A percentile compares a stretch with the other conserved stretches of the same genome.
Conservation (phyloP, 805 yeast species). For the Wickerhamomyces queroliae region DNA sequence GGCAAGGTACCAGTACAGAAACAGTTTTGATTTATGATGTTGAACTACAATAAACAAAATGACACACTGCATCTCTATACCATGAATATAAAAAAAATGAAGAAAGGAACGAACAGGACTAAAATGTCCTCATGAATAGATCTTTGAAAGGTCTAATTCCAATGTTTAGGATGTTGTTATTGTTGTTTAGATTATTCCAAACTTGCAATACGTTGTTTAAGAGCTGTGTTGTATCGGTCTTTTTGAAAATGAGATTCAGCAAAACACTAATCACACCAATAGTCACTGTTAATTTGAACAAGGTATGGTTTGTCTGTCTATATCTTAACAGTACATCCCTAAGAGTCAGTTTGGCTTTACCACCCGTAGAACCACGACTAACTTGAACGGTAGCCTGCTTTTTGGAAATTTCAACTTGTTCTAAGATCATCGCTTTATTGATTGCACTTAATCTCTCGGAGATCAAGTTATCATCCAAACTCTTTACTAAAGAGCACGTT, state of each 20-base stretch:
- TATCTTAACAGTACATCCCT: background rate
- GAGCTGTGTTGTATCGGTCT: background rate
- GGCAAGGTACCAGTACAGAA: slow-evolving; percentile 83
- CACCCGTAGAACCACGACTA: no score
- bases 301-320: background rate
- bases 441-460: background rate
- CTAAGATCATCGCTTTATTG: background rate
- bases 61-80: background rate
- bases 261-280: slow-evolving; percentile 6
- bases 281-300: slow-evolving; percentile 5
- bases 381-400: no score
- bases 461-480: background rate
- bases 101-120: no score
- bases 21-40: slow-evolving; percentile 80
- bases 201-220: background rate
- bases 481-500: slow-evolving; percentile 10
- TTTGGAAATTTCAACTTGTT: background rate
- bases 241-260: slow-evolving; percentile 1
- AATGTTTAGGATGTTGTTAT: background rate
- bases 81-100: background rate
- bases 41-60: slow-evolving; percentile 30
- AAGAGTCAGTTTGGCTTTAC: no score
- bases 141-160: slow-evolving; percentile 4
- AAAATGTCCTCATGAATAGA: no score
- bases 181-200: background rate